Percentiles rank a stretch among this genome's conserved stretches.
Conservation (phyloP, 139 green algal species). For the Astrephomene gubernaculifera region DNA sequence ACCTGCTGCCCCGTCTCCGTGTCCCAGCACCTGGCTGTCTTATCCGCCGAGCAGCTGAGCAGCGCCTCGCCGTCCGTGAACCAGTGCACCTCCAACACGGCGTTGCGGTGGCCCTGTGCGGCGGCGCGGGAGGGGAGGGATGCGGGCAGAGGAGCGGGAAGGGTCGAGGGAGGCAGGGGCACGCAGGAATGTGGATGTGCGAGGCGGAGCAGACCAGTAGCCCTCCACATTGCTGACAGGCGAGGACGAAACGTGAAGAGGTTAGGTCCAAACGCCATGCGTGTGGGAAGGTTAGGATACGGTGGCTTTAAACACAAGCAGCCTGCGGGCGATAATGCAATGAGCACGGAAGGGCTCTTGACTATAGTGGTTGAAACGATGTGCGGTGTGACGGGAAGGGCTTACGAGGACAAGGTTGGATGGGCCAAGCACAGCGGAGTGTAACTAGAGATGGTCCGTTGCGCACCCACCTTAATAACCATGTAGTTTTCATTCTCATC, state of each 20-base stretch:
- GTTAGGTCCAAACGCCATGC: not conserved
- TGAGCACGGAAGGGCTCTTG: too few relatives aligned
- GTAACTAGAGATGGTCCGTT: too few relatives aligned
- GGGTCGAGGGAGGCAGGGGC: not conserved
- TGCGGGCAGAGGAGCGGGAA: not conserved
- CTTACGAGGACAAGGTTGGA: too few relatives aligned
- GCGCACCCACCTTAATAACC: constrained; percentile 73
- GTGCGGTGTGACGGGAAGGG: too few relatives aligned
- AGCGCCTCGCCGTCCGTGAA: constrained; percentile 85
- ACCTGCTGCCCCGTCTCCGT: constrained; percentile 66
- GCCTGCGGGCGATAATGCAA: too few relatives aligned
- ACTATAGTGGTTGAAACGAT: too few relatives aligned
- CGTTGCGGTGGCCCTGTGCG: constrained; percentile 91
- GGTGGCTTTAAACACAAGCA: too few relatives aligned
- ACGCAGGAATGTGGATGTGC: too few relatives aligned
- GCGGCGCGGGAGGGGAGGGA: not conserved
- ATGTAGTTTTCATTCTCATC: constrained; percentile 95
- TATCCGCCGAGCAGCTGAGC: constrained; percentile 87
- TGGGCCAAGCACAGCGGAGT: too few relatives aligned
- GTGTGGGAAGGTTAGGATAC: too few relatives aligned
- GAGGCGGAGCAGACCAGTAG: too few relatives aligned
- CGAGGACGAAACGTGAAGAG: not conserved
- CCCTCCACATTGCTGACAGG: too few relatives aligned
- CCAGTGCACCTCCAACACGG: constrained; percentile 94
- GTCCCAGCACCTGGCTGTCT: constrained; percentile 87